These are phyloP conservation scores for Xylaria sp. DNA, from an alignment of 2,329 filamentous ascomycete genomes.

Conservation along the genomic window DNA sequence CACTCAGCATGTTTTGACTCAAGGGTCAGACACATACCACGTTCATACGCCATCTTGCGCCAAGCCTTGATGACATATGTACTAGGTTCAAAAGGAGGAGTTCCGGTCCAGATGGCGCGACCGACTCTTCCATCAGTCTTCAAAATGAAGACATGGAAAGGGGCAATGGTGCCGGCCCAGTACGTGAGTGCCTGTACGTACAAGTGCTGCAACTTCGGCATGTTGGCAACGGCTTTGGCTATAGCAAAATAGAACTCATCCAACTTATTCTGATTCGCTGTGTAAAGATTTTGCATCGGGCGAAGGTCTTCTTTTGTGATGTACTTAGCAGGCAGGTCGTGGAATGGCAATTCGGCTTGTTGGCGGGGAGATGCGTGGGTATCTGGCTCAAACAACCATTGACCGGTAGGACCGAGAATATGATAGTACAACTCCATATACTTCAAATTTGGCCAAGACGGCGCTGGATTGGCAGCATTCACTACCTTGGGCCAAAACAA, in stretches of 20 bases:
- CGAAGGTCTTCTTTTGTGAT: conserved; percentile 11
- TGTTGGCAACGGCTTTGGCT: conserved; percentile 23
- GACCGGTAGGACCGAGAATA: conserved; percentile 18
- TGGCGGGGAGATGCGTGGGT: background rate
- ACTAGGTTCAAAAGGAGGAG: conserved; percentile 14
- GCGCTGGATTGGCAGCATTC: conserved; percentile 7
- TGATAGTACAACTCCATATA: conserved; percentile 27
- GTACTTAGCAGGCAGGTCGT: conserved; percentile 4
- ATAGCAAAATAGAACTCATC: conserved; percentile 22
- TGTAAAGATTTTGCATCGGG: conserved; percentile 24
- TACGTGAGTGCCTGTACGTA: conserved; percentile 22
- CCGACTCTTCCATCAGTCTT: background rate
- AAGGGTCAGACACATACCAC: conserved; percentile 2
- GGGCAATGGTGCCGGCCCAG: background rate
- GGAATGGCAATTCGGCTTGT: conserved; percentile 14
- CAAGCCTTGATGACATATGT: conserved; percentile 12
- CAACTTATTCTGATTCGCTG: conserved; percentile 23
- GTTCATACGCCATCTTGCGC: conserved; percentile 22
- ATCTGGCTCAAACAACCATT: conserved; percentile 28
- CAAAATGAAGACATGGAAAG: conserved; percentile 22
- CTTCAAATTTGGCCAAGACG: conserved; percentile 29
- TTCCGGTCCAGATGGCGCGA: conserved; percentile 15
- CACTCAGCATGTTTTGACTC: background rate
- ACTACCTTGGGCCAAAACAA: conserved; percentile 28
- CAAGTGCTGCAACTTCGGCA: conserved; percentile 25